A percentile compares a stretch with the other conserved stretches of the same genome.
These are phyloP conservation scores for Leishmania tarentolae DNA, from an alignment of 208 protist genomes.

Conservation along the genomic window DNA sequence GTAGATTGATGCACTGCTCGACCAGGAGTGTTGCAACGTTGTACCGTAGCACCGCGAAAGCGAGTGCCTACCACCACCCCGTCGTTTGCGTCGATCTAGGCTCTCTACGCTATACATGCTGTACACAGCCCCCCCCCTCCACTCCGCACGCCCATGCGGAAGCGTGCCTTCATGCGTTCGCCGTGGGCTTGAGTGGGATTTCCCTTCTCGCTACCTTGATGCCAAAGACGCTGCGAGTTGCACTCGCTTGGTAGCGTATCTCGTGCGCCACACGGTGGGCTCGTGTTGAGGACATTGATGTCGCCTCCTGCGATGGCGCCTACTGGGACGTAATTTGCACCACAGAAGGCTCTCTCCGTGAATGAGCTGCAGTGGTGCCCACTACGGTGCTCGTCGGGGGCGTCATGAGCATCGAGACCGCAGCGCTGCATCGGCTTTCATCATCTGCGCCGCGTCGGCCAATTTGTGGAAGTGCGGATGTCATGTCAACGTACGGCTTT, in stretches of 20 bases:
- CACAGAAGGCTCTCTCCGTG: slow-evolving; percentile 4
- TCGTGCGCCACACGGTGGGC: neutral
- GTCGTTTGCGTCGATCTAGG: slow-evolving; percentile 1
- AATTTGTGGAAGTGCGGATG: too few species aligned
- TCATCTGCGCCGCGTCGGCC: too few species aligned
- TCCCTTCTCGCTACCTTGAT: slow-evolving; percentile 1
- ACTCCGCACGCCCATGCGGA: slow-evolving; percentile 8
- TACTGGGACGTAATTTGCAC: neutral
- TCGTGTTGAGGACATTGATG: neutral
- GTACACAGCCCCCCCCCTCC: slow-evolving; percentile 17
- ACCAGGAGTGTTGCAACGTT: slow-evolving; percentile 18
- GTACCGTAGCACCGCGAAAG: neutral
- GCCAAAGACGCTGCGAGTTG: neutral
- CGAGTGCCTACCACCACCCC: slow-evolving; percentile 8
- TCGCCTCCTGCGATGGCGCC: slow-evolving; percentile 5
- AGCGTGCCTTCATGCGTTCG: neutral
- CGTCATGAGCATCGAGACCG: too few species aligned
- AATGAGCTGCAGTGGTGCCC: slow-evolving; percentile 1
- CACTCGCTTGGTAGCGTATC: neutral
- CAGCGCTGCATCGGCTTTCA: too few species aligned
- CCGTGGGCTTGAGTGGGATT: slow-evolving; percentile 5
- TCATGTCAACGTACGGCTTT: too few species aligned
- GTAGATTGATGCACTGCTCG: slow-evolving; percentile 22
- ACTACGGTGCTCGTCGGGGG: too few species aligned
- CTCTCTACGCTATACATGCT: slow-evolving; percentile 5